Evolutionary conservation across 2,329 filamentous ascomycete genomes (phyloP).

Genomic region (Fusarium fracticaudum): DNA sequence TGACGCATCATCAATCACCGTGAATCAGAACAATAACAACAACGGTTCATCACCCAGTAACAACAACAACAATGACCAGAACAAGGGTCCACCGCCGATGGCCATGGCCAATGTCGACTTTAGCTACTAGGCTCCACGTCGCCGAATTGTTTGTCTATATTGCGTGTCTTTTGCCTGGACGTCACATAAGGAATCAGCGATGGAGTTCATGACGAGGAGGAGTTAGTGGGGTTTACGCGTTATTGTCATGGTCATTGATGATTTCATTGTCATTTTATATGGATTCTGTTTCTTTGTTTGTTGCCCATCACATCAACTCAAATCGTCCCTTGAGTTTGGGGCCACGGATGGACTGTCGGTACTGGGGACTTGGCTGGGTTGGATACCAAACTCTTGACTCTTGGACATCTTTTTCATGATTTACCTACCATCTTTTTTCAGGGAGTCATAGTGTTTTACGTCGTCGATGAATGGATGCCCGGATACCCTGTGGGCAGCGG

Average conservation of each 20-base stretch:
- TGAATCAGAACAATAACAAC: constrained; percentile 47
- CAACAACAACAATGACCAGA: constrained; percentile 54
- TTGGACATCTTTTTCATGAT: constrained; percentile 20
- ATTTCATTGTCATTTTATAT: constrained; percentile 11
- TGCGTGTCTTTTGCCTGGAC: constrained; percentile 38
- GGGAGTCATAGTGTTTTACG: constrained; percentile 35
- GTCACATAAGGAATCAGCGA: constrained; percentile 48
- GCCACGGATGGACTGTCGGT: constrained; percentile 26
- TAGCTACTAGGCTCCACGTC: constrained; percentile 60
- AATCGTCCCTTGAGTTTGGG: constrained; percentile 19
- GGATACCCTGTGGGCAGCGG: constrained; percentile 43
- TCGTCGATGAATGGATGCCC: constrained; percentile 41
- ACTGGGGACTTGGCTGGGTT: constrained; percentile 21
- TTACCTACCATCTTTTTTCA: constrained; percentile 35
- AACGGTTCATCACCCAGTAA: constrained; percentile 45
- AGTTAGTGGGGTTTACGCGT: constrained; percentile 40
- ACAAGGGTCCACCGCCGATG: constrained; percentile 61
- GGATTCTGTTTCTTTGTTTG: constrained; percentile 19
- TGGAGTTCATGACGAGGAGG: constrained; percentile 45
- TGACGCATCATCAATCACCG: constrained; percentile 53
- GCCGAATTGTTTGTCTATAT: constrained; percentile 42
- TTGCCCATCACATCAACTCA: constrained; percentile 13
- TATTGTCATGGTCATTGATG: constrained; percentile 14
- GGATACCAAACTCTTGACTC: constrained; percentile 35
- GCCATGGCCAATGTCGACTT: constrained; percentile 71